phyloP scores from a whole-genome alignment of 1,139 yeast species.

The Hansenula lynferdii region DNA sequence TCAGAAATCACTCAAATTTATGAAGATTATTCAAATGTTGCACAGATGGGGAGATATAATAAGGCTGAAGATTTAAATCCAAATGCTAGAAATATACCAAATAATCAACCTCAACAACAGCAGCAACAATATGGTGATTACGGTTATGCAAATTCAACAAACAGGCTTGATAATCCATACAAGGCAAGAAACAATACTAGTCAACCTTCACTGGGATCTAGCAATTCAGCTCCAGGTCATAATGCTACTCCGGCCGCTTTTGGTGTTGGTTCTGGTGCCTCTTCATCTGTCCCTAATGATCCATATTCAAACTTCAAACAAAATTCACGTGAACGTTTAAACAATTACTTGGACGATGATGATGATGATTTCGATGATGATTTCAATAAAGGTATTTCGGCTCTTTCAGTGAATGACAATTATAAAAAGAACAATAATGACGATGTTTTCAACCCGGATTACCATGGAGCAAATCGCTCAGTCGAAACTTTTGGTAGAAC shows the following conservation, averaged over 20 bases:
- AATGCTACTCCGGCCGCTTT: not conserved
- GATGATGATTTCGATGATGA: conserved; percentile 23
- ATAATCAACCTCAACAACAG: conserved; percentile 1
- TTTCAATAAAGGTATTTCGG: conserved; percentile 19
- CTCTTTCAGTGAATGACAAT: conserved; percentile 11
- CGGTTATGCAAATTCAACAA: not conserved
- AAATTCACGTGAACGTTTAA: conserved; percentile 8
- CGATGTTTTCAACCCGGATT: conserved; percentile 22
- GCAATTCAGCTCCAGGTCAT: too few relatives aligned
- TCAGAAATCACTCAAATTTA: conserved; percentile 23
- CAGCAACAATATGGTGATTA: conserved; percentile 8
- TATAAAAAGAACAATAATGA: conserved; percentile 2
- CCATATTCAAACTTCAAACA: conserved; percentile 8
- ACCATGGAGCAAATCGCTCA: conserved; percentile 3
- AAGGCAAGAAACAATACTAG: not conserved
- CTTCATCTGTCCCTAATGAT: not conserved
- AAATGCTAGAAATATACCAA: not conserved
- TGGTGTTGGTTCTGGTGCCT: conserved; percentile 1
- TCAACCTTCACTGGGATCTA: not conserved
- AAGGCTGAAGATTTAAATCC: conserved; percentile 6
- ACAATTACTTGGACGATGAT: conserved; percentile 1
- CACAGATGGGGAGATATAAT: conserved; percentile 4
- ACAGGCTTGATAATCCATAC: conserved; percentile 12
- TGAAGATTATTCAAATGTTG: conserved; percentile 22
- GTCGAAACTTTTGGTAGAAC: conserved; percentile 4